These are phyloP conservation scores for Eimeria zaria DNA, from an alignment of 169 alveolate genomes.

Conservation along the genomic window DNA sequence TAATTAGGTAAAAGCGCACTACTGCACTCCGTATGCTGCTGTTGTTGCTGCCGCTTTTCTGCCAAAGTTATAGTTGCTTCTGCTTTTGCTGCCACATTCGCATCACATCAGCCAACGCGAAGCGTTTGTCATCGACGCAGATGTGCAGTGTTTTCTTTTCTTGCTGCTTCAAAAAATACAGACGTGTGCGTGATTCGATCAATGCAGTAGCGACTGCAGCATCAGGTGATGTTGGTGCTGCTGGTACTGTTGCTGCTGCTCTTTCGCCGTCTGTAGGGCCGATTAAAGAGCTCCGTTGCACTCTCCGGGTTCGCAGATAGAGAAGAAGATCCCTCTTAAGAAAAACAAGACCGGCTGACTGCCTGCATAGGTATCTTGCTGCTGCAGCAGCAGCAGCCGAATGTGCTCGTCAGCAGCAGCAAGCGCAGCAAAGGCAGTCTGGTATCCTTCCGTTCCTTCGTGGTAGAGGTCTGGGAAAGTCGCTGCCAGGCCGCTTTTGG, in stretches of 20 bases:
- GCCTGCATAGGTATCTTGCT: slow-evolving; percentile 67
- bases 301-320: slow-evolving; percentile 45
- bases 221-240: slow-evolving; percentile 29
- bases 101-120: not conserved
- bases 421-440: slow-evolving; percentile 9
- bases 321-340: slow-evolving; percentile 22
- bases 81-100: not conserved
- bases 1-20: too few relatives aligned
- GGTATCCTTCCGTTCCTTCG: slow-evolving; percentile 54
- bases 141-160: not conserved
- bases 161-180: not conserved
- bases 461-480: slow-evolving; percentile 10
- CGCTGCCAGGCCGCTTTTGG: slow-evolving; percentile 28
- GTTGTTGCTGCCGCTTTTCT: not conserved
- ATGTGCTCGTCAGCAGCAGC: slow-evolving; percentile 66
- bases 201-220: not conserved
- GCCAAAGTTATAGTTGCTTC: not conserved
- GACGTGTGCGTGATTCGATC: not conserved
- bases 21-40: slow-evolving; percentile 35
- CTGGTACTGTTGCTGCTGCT: not conserved
- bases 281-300: slow-evolving; percentile 20
- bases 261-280: not conserved
- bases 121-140: not conserved
- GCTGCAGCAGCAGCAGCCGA: slow-evolving; percentile 68
- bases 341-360: slow-evolving; percentile 62